Percentiles rank a stretch among this genome's conserved stretches.
phyloP scores from a whole-genome alignment of 148 eudicot genomes.

The Oxyria digyna region DNA sequence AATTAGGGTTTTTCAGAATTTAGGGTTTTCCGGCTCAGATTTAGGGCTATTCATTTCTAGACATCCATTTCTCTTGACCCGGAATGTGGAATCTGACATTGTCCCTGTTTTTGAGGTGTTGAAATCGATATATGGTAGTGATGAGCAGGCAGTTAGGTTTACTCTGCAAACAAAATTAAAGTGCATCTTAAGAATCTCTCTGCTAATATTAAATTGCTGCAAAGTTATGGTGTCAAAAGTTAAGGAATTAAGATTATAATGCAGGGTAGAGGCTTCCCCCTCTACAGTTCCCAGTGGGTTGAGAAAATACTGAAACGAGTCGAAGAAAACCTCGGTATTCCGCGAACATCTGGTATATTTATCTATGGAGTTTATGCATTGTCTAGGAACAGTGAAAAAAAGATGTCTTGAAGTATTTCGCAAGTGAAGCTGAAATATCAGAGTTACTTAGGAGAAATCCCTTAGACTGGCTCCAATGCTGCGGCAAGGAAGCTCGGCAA shows the following conservation, averaged over 20 bases:
- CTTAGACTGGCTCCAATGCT: not conserved
- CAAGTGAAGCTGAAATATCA: not conserved
- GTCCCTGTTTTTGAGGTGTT: not conserved
- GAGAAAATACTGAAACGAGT: not conserved
- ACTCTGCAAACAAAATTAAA: not conserved
- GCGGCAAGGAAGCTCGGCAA: too few species aligned
- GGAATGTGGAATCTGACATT: not conserved
- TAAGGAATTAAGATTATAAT: not conserved
- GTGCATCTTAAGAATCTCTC: not conserved
- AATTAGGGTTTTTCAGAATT: slow-evolving; percentile 8
- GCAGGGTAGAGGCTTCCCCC: not conserved
- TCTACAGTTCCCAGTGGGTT: not conserved
- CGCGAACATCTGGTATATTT: slow-evolving; percentile 1
- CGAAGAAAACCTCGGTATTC: not conserved
- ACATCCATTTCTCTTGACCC: not conserved
- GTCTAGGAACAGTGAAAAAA: not conserved
- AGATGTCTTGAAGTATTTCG: not conserved
- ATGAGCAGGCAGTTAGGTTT: not conserved
- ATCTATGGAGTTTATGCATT: not conserved
- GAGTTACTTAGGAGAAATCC: not conserved
- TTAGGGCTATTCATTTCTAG: not conserved
- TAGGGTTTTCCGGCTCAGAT: slow-evolving; percentile 12
- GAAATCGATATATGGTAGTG: not conserved
- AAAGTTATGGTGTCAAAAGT: not conserved
- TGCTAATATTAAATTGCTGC: not conserved